phyloP scores from a whole-genome alignment of 2,329 filamentous ascomycete species.

The Trichoderma cornu-damae region DNA sequence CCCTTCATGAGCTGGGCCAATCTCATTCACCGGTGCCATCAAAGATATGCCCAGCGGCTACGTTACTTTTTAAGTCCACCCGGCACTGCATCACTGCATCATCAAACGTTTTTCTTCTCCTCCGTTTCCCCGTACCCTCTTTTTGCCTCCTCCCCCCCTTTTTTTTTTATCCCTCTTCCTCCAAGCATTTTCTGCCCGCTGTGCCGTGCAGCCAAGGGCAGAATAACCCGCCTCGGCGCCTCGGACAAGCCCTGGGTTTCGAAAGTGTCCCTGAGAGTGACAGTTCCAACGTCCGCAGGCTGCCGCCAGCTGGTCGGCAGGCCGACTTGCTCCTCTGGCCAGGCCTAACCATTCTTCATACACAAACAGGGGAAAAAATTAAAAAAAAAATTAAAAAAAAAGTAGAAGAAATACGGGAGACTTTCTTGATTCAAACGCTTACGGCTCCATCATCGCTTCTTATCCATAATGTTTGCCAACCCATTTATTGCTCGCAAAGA shows the following conservation, averaged over 20 bases:
- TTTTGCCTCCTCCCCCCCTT: not conserved
- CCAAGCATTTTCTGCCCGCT: not conserved
- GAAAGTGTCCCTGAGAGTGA: not conserved
- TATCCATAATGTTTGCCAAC: not conserved
- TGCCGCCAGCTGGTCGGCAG: constrained; percentile 2
- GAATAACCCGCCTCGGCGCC: not conserved
- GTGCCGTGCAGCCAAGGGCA: not conserved
- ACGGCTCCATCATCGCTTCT: not conserved
- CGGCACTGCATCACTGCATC: not conserved
- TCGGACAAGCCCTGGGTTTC: not conserved
- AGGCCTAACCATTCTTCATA: not conserved
- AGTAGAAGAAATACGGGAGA: not conserved
- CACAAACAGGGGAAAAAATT: not conserved
- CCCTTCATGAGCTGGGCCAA: not conserved
- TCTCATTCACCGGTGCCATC: not conserved
- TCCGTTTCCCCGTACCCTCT: not conserved
- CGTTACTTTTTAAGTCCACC: not conserved
- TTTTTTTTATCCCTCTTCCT: not conserved
- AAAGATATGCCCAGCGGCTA: not conserved
- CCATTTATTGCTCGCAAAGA: not conserved
- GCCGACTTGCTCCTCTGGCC: not conserved
- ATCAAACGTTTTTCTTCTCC: not conserved
- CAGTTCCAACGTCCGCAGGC: not conserved
- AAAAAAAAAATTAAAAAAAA: not conserved
- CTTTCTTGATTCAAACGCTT: not conserved